Evolutionary conservation across 148 eudicot genomes (phyloP).

Genomic region (Beta vulgaris): DNA sequence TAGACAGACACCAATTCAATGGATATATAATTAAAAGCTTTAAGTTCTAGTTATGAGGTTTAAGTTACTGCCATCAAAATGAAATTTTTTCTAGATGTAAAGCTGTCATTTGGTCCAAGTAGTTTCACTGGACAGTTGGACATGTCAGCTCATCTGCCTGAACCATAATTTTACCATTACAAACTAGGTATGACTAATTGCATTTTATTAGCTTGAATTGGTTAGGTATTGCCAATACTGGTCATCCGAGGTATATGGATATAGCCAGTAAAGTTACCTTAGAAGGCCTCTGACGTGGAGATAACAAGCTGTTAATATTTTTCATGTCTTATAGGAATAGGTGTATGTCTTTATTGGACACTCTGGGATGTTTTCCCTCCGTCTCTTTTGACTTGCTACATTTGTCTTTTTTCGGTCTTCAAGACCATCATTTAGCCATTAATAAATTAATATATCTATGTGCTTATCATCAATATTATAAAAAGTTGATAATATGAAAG

Average conservation of each 20-base stretch:
- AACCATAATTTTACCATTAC: no score
- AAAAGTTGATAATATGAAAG: no score
- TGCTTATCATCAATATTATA: no score
- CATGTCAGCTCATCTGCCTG: neutral
- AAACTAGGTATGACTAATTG: neutral
- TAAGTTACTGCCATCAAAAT: neutral
- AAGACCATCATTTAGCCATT: no score
- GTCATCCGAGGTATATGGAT: neutral
- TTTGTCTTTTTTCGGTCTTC: no score
- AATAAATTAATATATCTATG: no score
- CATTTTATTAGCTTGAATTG: neutral
- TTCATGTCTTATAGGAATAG: no score
- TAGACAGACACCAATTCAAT: neutral
- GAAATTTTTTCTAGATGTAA: no score
- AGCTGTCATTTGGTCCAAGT: no score
- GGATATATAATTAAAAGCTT: neutral
- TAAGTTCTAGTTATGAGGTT: neutral
- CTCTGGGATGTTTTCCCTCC: neutral
- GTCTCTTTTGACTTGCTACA: no score
- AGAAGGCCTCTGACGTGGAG: neutral
- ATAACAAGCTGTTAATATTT: neutral
- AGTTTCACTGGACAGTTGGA: neutral
- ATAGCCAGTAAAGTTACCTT: neutral
- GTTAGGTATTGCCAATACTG: no score
- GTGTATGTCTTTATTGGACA: constrained; percentile 5